Base-by-base conservation (phyloP, 192 early-diverging fungal genomes). In the Paraglomus occultum region DNA sequence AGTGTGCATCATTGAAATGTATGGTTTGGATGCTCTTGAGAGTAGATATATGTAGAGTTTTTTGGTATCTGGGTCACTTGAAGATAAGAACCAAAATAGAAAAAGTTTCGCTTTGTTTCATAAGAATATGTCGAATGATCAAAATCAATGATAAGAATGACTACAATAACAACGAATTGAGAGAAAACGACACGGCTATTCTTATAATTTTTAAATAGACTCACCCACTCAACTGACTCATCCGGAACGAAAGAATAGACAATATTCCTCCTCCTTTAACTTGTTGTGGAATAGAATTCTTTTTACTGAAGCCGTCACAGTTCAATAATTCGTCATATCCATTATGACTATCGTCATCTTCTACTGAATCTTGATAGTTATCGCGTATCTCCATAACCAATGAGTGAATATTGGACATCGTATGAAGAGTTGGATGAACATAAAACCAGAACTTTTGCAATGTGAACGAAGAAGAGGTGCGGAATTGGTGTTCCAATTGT, bases 381-480 rank as follows among this genome's bases (percentile, higher is more conserved):
- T 60, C 73, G 59, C 78, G 55, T 31, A 83, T 82, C 12, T 78
- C 73, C 51, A 62, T 73, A 1, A 76, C 78, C 15, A 84, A 71
- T 14, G 80, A 69, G 64, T 83, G 79, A 5, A 84, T 51, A 43
- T 73, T 77, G 22, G 69, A 76, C 77, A 83, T 78, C 7, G 77
- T 83, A 67, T 82, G 82, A 63, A 91, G 54, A 10, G 90, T 91
- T 20, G 94, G 94, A 47, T 89, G 85, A 31, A 96, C 73, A 74
- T 98, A 91, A 73, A 88, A 94, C 92, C 91, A 94, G 8, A 98
- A 80, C 76, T 95, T 89, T 71, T 96, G 95, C n/a, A 97, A 73
- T 6, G 93, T 91, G 75, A 97, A 97, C 7, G 84, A 75, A 1
- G 80, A 83, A 8, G 82, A 85, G 22, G 83, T 82, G 70, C 83